Base-by-base conservation (phyloP, 2,329 filamentous ascomycete genomes). In the Mycogone perniciosa region DNA sequence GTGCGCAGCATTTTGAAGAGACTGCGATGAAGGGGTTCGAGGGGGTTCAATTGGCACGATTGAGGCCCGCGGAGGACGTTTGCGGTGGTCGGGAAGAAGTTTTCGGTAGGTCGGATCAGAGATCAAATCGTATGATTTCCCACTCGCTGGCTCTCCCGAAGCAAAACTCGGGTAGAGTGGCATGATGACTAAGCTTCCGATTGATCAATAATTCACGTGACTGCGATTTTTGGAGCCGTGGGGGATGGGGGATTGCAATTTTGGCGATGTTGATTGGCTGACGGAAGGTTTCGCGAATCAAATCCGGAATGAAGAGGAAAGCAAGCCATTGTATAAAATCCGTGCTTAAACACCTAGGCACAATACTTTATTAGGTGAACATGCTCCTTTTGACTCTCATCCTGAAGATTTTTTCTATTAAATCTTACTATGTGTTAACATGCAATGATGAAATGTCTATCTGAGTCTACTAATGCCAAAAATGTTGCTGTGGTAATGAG, bases 1-100 rank as follows among this genome's bases (percentile, higher is more conserved):
- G 76, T 74, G 70, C 78, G 77, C 70, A 80, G 71, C 78, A 80
- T 81, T 59, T 64, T 73, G 55, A 55, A 45, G 56, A 52, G 37
- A 52, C 46, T 56, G 53, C 48, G 52, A 53, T 52, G 51, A 55
- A 48, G 31, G 27, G 38, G 52, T 49, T 56, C 54, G 48, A 50
- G 34, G 10, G 46, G 52, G 55, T 61, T 63, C 65, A 68, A 71
- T 71, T 70, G 68, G 55, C 55, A 59, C 59, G 58, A 54, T 56
- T 51, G 54, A 45, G 51, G 49, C 40, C 42, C 47, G 53, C 48
- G 50, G 47, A 31, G 44, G 48, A 37, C 54, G 57, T 56, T 55
- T 56, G 57, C 54, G 55, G 58, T 51, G 52, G 55, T 54, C 53
- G 55, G 51, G 56, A 52, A 51, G 56, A 48, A 56, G 54, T 54